These are phyloP conservation scores for Pyrrhoderma lamaoense DNA, from an alignment of 1,284 basidiomycete species.

Conservation along the genomic window DNA sequence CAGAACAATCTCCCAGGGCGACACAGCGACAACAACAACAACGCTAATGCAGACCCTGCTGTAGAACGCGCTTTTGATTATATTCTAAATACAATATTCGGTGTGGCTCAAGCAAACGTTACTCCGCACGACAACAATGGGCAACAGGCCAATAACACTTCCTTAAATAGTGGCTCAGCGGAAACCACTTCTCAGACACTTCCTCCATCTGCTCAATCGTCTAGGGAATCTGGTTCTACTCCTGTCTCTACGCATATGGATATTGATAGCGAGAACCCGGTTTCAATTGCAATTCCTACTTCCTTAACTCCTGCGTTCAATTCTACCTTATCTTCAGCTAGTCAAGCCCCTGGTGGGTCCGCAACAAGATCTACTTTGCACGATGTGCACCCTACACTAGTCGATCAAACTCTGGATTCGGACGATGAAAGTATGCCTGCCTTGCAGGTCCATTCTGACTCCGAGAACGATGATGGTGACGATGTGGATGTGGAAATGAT, in stretches of 20 bases:
- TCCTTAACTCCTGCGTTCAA: not conserved
- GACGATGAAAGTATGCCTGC: slow-evolving; percentile 13
- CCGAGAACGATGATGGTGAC: slow-evolving; percentile 5
- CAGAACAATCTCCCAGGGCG: not conserved
- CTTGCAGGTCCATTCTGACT: slow-evolving; percentile 12
- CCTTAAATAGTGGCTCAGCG: not conserved
- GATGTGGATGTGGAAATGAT: slow-evolving; percentile 13
- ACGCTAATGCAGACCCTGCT: slow-evolving; percentile 3
- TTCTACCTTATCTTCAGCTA: not conserved
- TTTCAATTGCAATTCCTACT: no score
- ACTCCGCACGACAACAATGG: not conserved
- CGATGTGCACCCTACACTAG: no score
- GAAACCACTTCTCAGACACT: not conserved
- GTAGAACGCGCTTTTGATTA: slow-evolving; percentile 12
- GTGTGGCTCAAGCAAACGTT: not conserved
- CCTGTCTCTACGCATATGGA: slow-evolving; percentile 5
- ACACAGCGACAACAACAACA: not conserved
- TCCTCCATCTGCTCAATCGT: not conserved
- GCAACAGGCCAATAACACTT: not conserved
- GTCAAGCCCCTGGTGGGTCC: not conserved
- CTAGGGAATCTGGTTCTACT: not conserved
- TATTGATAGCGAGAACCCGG: not conserved
- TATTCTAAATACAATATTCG: slow-evolving; percentile 3
- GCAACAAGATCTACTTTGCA: no score
- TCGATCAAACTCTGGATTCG: not conserved